Evolutionary conservation across 352 stramenopile species (phyloP).

Genomic region (Pseudoperonospora humuli): DNA sequence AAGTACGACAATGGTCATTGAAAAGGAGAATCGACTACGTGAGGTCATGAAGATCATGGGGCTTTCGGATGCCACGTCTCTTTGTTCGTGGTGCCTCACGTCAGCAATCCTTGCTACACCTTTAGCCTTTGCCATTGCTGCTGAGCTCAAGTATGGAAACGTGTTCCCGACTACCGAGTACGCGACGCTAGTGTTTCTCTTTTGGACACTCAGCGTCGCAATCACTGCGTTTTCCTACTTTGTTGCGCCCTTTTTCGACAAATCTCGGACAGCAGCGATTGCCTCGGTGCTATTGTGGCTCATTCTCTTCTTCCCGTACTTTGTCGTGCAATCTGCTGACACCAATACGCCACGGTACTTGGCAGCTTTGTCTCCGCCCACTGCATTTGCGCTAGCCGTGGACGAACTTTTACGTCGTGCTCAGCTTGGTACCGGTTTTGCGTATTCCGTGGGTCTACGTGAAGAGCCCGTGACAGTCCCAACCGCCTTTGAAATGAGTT

Average conservation of each 20-base stretch:
- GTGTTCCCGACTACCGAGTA: constrained; percentile 57
- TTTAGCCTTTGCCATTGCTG: constrained; percentile 38
- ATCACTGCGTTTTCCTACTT: constrained; percentile 64
- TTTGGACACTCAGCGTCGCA: constrained; percentile 47
- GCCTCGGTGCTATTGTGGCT: constrained; percentile 64
- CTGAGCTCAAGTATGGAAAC: constrained; percentile 52
- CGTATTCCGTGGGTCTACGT: constrained; percentile 39
- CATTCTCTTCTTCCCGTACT: constrained; percentile 69
- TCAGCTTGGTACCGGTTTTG: constrained; percentile 49
- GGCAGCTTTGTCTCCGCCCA: constrained; percentile 50
- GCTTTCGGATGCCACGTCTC: constrained; percentile 45
- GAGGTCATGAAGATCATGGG: constrained; percentile 86
- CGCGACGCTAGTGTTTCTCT: constrained; percentile 56
- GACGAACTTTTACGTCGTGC: constrained; percentile 52
- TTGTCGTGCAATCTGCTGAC: constrained; percentile 46
- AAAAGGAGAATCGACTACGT: constrained; percentile 72
- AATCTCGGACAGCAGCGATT: constrained; percentile 52
- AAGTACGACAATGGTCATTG: constrained; percentile 61
- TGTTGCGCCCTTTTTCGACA: constrained; percentile 65
- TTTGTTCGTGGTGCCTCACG: constrained; percentile 53
- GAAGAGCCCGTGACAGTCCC: constrained; percentile 35
- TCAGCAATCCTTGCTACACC: constrained; percentile 38
- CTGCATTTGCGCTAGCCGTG: constrained; percentile 61
- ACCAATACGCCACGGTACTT: constrained; percentile 41
- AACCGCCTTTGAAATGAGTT: constrained; percentile 44